Evolutionary conservation across 2,329 filamentous ascomycete species (phyloP), one percentile per base, ranked within the genome.

Genomic region (Thermoascus crustaceus): DNA sequence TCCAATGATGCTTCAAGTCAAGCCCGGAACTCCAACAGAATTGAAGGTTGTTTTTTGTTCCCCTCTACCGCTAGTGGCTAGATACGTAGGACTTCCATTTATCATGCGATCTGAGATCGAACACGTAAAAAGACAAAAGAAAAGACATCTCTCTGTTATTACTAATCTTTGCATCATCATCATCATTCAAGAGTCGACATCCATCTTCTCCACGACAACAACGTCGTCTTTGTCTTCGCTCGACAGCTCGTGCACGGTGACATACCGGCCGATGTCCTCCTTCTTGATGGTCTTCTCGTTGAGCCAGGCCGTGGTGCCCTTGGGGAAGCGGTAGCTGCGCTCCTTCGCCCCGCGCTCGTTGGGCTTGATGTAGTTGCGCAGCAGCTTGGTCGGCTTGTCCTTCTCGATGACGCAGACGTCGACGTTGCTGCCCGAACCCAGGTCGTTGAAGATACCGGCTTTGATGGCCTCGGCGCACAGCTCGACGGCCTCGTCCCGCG

Each of bases 371-470:
- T 84, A 91, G 68, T 94, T 94, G 56, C 91, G 76, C 75, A 93
- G 75, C 58, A 98, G 67, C 49, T 68, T 52, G 18, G 85, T 91
- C 18, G 91, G 94, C 79, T 94, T 95, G 52, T 95, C 88, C 53
- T 81, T 76, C 42, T 89, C 94, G 59, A 98, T 98, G 53, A 98
- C 77, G 46, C 87, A 89, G 21, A 98, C 84, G 57, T 98, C 93
- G 39, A 98, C 91, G 60, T 98, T 98, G 60, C 85, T 94, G 53
- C 91, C 91, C 3, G 87, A 95, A 9, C 91, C 91, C 60, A 98
- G 61, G 66, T 98, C 91, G 72, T 98, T 98, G 72, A 91, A 98
- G 67, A 98, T 94, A 80, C 91, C 91, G 7, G 93, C 83, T 68
- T 87, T 73, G 56, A 98, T 95, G 30, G 89, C 89, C 50, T 95